Percentiles rank a stretch among this genome's conserved stretches.
Conservation (phyloP, 2,329 filamentous ascomycete genomes). For the Pestalotiopsis fici region DNA sequence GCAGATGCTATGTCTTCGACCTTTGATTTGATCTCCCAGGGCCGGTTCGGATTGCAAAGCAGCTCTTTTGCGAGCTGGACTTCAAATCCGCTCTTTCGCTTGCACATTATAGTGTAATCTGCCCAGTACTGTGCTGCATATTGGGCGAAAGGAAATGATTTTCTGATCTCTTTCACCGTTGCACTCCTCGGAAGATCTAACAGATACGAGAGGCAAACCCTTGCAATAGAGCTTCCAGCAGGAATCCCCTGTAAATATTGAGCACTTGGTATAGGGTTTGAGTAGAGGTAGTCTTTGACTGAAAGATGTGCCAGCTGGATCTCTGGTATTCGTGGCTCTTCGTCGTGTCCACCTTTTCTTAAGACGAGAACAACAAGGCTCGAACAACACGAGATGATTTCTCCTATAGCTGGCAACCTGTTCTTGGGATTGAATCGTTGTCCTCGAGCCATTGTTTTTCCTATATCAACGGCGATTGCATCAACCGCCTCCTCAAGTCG, state of each 20-base stretch:
- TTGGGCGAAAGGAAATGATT: conserved; percentile 15
- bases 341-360: not conserved
- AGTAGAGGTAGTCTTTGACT: conserved; percentile 29
- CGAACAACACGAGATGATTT: conserved; percentile 24
- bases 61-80: conserved; percentile 1
- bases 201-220: conserved; percentile 25
- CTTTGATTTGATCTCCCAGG: not conserved
- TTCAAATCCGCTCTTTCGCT: conserved; percentile 10
- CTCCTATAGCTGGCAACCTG: conserved; percentile 22
- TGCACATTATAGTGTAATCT: conserved; percentile 12
- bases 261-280: conserved; percentile 15
- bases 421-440: conserved; percentile 24
- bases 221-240: conserved; percentile 17
- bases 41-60: not conserved
- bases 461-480: conserved; percentile 23
- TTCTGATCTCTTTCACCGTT: not conserved
- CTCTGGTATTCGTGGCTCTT: not conserved
- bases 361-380: conserved; percentile 21
- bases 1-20: conserved; percentile 5
- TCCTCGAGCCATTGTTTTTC: not conserved
- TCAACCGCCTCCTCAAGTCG: conserved; percentile 27
- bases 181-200: conserved; percentile 11
- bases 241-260: conserved; percentile 8
- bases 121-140: conserved; percentile 24
- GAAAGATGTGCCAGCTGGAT: conserved; percentile 30